phyloP scores from a whole-genome alignment of 495 filamentous ascomycete species.

The Lepraria neglecta region DNA sequence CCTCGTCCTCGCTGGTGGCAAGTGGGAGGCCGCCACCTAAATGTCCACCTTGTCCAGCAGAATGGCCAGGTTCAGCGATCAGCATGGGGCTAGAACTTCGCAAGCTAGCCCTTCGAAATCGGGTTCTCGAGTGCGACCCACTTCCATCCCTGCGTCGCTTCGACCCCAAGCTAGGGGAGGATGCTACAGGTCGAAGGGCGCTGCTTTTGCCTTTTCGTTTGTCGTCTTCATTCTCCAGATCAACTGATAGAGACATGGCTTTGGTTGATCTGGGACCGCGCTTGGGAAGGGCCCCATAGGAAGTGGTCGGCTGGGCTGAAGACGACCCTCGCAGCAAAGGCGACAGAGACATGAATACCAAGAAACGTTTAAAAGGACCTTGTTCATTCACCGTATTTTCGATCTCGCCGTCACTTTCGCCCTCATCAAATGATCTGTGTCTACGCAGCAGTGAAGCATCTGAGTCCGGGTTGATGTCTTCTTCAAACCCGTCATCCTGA shows the following conservation, averaged over 20 bases:
- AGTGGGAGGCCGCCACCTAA: not conserved
- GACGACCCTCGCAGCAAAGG: slow-evolving; percentile 12
- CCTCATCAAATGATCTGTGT: slow-evolving; percentile 10
- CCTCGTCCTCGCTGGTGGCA: slow-evolving; percentile 11
- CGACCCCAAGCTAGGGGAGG: not conserved
- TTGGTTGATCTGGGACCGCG: not conserved
- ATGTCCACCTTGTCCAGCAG: slow-evolving; percentile 10
- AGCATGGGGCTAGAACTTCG: slow-evolving; percentile 16
- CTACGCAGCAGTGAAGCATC: slow-evolving; percentile 14
- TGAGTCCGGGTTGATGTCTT: slow-evolving; percentile 15
- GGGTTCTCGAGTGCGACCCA: slow-evolving; percentile 4
- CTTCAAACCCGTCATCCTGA: not conserved
- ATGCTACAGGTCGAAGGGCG: not conserved
- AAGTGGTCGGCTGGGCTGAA: not conserved
- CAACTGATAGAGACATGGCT: not conserved
- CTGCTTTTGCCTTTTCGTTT: not conserved
- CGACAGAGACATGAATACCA: slow-evolving; percentile 20
- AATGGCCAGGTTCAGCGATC: slow-evolving; percentile 13
- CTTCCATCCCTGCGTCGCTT: slow-evolving; percentile 3
- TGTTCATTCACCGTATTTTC: not conserved
- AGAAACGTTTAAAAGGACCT: slow-evolving; percentile 2
- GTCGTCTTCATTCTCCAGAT: not conserved
- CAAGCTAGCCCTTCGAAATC: slow-evolving; percentile 10
- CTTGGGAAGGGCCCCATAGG: slow-evolving; percentile 18
- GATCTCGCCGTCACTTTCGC: not conserved